Percentiles rank a stretch among this genome's conserved stretches.
phyloP scores from a whole-genome alignment of 768 basidiomycete genomes.

The Psilocybe azurescens region DNA sequence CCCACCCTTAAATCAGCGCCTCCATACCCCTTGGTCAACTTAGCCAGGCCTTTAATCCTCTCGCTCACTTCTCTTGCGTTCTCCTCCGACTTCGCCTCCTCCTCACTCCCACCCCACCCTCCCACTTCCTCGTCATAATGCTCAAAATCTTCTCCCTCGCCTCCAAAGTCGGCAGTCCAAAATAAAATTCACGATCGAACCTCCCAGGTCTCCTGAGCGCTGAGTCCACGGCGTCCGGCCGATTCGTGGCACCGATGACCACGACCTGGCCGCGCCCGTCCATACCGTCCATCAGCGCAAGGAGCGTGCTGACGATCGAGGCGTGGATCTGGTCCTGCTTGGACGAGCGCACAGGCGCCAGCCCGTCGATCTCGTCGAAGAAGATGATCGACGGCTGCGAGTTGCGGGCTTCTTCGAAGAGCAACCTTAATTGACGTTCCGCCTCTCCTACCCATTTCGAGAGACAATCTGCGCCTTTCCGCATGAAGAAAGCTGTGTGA shows the following conservation, averaged over 20 bases:
- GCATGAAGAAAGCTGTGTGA: constrained; percentile 93
- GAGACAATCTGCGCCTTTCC: constrained; percentile 96
- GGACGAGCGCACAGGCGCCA: constrained; percentile 97
- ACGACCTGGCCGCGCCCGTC: constrained; percentile 97
- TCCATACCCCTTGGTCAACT: constrained; percentile 95
- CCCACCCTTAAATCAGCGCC: constrained; percentile 94
- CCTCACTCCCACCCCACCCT: constrained; percentile 63
- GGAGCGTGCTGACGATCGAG: constrained; percentile 92
- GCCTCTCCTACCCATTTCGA: constrained; percentile 99
- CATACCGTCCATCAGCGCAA: constrained; percentile 99
- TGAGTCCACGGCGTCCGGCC: constrained; percentile 98
- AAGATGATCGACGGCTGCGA: constrained; percentile 98
- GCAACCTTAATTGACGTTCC: constrained; percentile 90
- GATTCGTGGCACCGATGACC: constrained; percentile 97
- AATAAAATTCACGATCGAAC: constrained; percentile 98
- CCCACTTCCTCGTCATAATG: constrained; percentile 93
- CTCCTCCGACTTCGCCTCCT: constrained; percentile 34
- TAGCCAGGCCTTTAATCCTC: constrained; percentile 75
- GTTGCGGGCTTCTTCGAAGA: constrained; percentile 94
- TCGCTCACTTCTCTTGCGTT: constrained; percentile 66
- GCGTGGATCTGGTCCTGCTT: constrained; percentile 99
- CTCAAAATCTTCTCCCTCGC: constrained; percentile 88
- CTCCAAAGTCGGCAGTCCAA: constrained; percentile 83
- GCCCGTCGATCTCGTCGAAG: constrained; percentile 99
- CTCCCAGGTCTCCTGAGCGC: constrained; percentile 92